Base-by-base conservation (phyloP, 2,329 filamentous ascomycete species). In the Triangularia verruculosa region DNA sequence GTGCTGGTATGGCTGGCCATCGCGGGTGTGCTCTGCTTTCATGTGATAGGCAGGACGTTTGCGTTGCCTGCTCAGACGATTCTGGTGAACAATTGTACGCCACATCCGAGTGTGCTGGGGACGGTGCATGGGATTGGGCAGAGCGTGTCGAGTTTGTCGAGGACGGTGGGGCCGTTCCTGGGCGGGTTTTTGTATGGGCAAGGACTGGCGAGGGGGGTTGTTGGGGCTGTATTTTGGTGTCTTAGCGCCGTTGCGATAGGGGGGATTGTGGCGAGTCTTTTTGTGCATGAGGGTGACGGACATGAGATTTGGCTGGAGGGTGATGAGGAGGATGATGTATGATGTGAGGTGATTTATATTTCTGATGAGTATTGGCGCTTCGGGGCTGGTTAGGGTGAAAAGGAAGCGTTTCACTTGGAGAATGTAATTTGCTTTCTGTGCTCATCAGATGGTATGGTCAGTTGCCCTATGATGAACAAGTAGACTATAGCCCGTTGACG, bases 1-100 rank as follows among this genome's bases (percentile, higher is more conserved):
- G 58, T 80, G 8, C 76, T 78, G 47, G 79, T 92, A 8, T 93
- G 90, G 90, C 69, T 83, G 0, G 83, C 86, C 1, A 87, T 93
- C 17, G 81, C 82, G 0, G 74, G 79, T 3, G 84, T 92, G 1
- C 78, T 93, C 1, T 22, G 86, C 15, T 73, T 92, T 8, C 90
- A 93, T 72, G 90, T 92, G 15, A 79, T 88, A 3, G 90, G 88
- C 0, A 82, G 90, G 27, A 94, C 91, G 0, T 92, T 93, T 70
- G 83, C 83, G 0, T 74, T 85, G 8, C 84, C 84, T 0, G 82
- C 82, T 3, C 84, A 81, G 70, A 84, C 85, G 34, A 86, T 87
- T 62, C 73, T 87, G 8, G 75, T 87, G 52, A 87, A 87, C 69
- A 87, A 88, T 70, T 83, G 83, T 69, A 83, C 82, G 43, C 85